phyloP scores from a whole-genome alignment of 495 filamentous ascomycete genomes.

The Neurospora sp. region DNA sequence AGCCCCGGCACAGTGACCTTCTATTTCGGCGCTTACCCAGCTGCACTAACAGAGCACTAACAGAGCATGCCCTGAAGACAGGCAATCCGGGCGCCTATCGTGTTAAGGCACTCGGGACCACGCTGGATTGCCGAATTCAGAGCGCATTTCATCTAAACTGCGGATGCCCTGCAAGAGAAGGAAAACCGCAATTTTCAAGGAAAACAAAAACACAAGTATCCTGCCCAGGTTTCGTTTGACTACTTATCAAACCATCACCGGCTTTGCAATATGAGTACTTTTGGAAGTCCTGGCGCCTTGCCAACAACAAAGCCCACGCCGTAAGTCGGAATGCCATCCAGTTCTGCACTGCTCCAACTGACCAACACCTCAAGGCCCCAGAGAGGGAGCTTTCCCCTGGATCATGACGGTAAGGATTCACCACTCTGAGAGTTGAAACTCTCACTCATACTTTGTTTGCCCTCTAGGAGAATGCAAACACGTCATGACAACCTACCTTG shows the following conservation, averaged over 20 bases:
- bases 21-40: not conserved
- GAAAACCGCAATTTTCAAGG: not conserved
- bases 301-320: slow-evolving; percentile 67
- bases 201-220: not conserved
- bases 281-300: slow-evolving; percentile 69
- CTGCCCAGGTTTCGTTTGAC: not conserved
- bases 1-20: not conserved
- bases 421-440: not conserved
- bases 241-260: not conserved
- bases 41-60: not conserved
- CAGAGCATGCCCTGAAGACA: not conserved
- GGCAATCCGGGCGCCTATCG: not conserved
- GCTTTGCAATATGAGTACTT: slow-evolving; percentile 41
- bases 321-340: slow-evolving; percentile 37
- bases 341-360: not conserved
- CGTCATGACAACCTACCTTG: slow-evolving; percentile 72
- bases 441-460: slow-evolving; percentile 2
- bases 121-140: not conserved
- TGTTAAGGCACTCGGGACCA: not conserved
- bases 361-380: slow-evolving; percentile 53
- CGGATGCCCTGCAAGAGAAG: not conserved
- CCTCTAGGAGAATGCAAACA: slow-evolving; percentile 79
- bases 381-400: slow-evolving; percentile 90
- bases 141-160: not conserved
- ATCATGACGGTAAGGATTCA: slow-evolving; percentile 67